Evolutionary conservation across 2,329 filamentous ascomycete species (phyloP), one percentile per base, ranked within the genome.

Genomic region (Phoma sp.): DNA sequence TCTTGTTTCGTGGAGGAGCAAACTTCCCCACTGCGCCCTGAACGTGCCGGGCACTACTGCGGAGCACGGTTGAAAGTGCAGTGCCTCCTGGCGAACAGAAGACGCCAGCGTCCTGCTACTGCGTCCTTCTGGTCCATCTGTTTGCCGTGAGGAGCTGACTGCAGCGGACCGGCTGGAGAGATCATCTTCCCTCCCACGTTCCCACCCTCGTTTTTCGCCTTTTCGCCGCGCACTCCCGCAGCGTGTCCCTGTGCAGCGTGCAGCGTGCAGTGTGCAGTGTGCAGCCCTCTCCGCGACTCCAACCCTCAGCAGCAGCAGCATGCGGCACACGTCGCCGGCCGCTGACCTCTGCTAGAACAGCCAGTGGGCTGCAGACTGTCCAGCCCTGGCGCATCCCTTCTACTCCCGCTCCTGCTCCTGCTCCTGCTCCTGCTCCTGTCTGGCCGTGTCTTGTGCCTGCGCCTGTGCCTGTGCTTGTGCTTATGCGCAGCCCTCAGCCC

Each of bases 401-500:
- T 24, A 17, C 17, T 17, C 17, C 17, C 17, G 17, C 17, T 17
- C 17, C 17, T 17, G 17, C 17, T 17, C 17, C 17, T 17, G 17
- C 17, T 17, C 17, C 17, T 17, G 17, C 17, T 17, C 17, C 17
- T 17, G 17, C 17, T 40, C 35, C 31, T 19, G 10, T 27, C 39
- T 43, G 35, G 38, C 38, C 19, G 45, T 44, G 51, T 45, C 49
- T 57, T 45, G 58, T 67, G 65, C 65, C 63, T 68, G 68, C 70
- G 68, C 68, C 6, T 24, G 22, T 24, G 22, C 22, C 22, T 24
- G 22, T 24, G 22, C 49, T 57, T 45, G 58, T 67, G 65, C 65
- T 63, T 68, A 69, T 71, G 68, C 68, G 66, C 63, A 60, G 61
- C 54, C 60, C 58, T 43, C 58, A 56, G 50, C 57, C 57, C 52